Conservation (phyloP, 768 basidiomycete species). For the Gyrodon lividus region DNA sequence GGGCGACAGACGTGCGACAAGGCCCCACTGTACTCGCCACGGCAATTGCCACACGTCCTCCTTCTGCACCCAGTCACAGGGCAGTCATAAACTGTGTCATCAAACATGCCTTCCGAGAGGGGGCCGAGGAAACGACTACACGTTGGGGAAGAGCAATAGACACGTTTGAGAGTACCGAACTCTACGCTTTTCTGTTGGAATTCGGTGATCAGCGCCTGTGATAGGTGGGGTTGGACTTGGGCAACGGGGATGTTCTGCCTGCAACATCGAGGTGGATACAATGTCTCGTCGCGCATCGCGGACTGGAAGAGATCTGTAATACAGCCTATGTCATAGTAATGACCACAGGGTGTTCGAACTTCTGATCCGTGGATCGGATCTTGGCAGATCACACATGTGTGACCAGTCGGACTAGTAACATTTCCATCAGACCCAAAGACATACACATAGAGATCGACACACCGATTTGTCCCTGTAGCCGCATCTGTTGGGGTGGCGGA, state of each 20-base stretch:
- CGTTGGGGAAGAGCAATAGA: conserved; percentile 36
- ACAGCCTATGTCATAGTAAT: conserved; percentile 37
- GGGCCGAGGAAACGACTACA: conserved; percentile 40
- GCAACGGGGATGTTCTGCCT: conserved; percentile 27
- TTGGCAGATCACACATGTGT: conserved; percentile 36
- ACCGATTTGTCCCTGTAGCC: conserved; percentile 12
- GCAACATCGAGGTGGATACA: conserved; percentile 44
- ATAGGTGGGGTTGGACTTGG: conserved; percentile 25
- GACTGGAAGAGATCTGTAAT: conserved; percentile 34
- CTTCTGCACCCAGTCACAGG: conserved; percentile 16
- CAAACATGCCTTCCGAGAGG: conserved; percentile 26
- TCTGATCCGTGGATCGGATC: conserved; percentile 30
- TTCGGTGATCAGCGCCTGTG: conserved; percentile 12
- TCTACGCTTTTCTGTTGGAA: conserved; percentile 31
- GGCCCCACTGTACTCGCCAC: conserved; percentile 22
- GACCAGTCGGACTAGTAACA: conserved; percentile 19
- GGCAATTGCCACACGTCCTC: conserved; percentile 27
- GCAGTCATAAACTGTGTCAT: conserved; percentile 17
- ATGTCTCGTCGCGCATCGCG: conserved; percentile 37
- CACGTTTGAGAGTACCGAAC: conserved; percentile 33
- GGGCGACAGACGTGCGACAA: conserved; percentile 26
- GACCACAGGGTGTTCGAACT: conserved; percentile 33
- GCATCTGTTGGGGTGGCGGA: neutral
- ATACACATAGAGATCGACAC: neutral
- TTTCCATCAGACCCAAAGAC: neutral